These are phyloP conservation scores for Salvia sclarea DNA, from an alignment of 305 asterid species.

Conservation along the genomic window DNA sequence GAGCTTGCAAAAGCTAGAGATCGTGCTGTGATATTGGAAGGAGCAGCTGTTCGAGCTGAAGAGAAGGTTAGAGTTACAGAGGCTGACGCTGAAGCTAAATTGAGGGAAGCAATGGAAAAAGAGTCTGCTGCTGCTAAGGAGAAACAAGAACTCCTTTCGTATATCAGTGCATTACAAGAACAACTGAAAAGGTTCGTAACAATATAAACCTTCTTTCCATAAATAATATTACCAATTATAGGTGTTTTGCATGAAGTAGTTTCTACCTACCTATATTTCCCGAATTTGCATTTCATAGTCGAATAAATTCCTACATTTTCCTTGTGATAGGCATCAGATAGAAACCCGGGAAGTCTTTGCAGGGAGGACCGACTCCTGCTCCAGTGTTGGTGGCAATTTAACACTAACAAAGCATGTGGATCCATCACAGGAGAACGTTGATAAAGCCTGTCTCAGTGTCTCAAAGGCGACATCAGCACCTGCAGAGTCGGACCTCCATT, in stretches of 20 bases:
- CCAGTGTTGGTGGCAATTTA: constrained; percentile 46
- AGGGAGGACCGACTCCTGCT: constrained; percentile 73
- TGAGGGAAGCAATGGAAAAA: constrained; percentile 69
- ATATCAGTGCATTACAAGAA: constrained; percentile 67
- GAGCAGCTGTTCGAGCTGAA: constrained; percentile 93
- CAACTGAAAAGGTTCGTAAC: constrained; percentile 71
- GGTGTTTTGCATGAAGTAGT: constrained; percentile 7
- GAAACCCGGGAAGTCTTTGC: constrained; percentile 70
- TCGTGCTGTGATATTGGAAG: constrained; percentile 87
- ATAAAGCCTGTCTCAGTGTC: constrained; percentile 87
- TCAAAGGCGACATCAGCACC: constrained; percentile 50
- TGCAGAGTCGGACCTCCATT: constrained; percentile 57
- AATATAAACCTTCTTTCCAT: constrained; percentile 10
- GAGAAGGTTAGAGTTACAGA: constrained; percentile 86
- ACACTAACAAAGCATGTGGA: constrained; percentile 86
- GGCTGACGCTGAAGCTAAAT: constrained; percentile 80
- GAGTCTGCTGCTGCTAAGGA: constrained; percentile 75
- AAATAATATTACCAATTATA: neutral
- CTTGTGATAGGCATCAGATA: constrained; percentile 81
- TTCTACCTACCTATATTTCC: constrained; percentile 9
- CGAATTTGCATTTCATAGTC: neutral
- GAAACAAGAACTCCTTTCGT: constrained; percentile 77
- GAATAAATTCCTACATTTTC: too few species aligned
- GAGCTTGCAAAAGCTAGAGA: constrained; percentile 98
- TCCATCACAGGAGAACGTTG: constrained; percentile 88